Evolutionary conservation across 495 filamentous ascomycete species (phyloP), one percentile per base, ranked within the genome.

Genomic region (Aspergillus conjunctus): DNA sequence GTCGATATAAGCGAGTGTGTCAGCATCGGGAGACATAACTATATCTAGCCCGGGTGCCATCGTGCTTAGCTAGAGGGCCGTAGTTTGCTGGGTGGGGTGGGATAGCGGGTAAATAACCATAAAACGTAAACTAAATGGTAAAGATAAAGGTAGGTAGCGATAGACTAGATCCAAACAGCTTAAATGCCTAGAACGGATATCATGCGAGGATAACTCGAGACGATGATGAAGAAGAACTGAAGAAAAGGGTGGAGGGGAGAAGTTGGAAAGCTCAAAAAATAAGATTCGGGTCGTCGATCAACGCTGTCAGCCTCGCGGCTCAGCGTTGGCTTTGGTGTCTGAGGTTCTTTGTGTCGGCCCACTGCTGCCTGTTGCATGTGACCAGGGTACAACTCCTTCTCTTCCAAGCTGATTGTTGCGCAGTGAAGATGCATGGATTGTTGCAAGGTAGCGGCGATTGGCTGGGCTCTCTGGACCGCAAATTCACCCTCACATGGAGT

Each of bases 1-100:
- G 68, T 81, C 80, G 50, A 89, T 83, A 52, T 79, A 77, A 7
- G 85, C 75, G 14, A 85, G 70, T 0, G 86, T 88, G 52, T 85
- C 79, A 17, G 74, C 83, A 12, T 72, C 70, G 7, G 68, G 50
- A 37, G 78, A 69, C 12, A 75, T 49, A 18, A 78, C 56, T 1
- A 74, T 32, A 4, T 61, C 54, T 20, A 58, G 49, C 37, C 51
- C 4, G 54, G 37, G 12, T 20, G 15, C 43, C 60, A 62, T 58
- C 15, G 7, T 30, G 9, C 33, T 7, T 48, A 11, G 18, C 20
- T 11, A 10, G 17, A 44, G 9, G 5, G 20, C 7, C 11, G 34
- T 39, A 12, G 9, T 43, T 10, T 18, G 5, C 17, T 26, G 2
- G 17, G n/a, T 22, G n/a, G 44, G 39, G 6, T 14, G 39, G 39